phyloP scores from a whole-genome alignment of 495 filamentous ascomycete species.

The Aspergillus campestris region DNA sequence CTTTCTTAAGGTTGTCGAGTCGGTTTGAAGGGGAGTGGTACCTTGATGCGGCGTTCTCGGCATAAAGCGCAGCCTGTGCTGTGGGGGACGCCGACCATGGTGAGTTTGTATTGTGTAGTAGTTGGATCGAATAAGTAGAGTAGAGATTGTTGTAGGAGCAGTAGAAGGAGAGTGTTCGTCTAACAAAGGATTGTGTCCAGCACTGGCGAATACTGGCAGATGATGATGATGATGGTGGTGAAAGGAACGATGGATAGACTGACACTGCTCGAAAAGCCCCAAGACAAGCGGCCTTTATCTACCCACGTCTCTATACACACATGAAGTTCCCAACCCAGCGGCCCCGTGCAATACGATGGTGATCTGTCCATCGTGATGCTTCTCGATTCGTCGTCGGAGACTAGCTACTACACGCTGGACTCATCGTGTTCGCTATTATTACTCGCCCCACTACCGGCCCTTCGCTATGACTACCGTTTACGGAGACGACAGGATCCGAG shows the following conservation, averaged over 20 bases:
- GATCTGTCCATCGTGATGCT: no score
- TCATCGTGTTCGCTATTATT: no score
- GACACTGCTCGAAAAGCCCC: no score
- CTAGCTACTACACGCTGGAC: no score
- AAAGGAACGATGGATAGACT: neutral
- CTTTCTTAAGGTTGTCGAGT: neutral
- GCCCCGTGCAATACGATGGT: no score
- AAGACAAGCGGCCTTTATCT: no score
- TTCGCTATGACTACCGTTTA: no score
- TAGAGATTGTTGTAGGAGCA: neutral
- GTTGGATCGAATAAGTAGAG: neutral
- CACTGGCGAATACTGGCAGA: neutral
- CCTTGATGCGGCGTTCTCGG: slow-evolving; percentile 31
- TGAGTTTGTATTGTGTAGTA: neutral
- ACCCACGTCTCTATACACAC: no score
- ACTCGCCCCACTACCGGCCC: no score
- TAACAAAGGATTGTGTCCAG: neutral
- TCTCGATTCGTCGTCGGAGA: no score
- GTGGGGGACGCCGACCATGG: slow-evolving; percentile 33
- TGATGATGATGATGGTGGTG: neutral
- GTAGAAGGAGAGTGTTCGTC: neutral
- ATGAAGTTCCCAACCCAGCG: no score
- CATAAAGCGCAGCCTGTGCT: slow-evolving; percentile 31
- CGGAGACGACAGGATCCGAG: no score
- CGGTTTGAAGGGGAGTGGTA: slow-evolving; percentile 2